These are phyloP conservation scores for Plantago elongata DNA, from an alignment of 257 asterid species.

Conservation along the genomic window DNA sequence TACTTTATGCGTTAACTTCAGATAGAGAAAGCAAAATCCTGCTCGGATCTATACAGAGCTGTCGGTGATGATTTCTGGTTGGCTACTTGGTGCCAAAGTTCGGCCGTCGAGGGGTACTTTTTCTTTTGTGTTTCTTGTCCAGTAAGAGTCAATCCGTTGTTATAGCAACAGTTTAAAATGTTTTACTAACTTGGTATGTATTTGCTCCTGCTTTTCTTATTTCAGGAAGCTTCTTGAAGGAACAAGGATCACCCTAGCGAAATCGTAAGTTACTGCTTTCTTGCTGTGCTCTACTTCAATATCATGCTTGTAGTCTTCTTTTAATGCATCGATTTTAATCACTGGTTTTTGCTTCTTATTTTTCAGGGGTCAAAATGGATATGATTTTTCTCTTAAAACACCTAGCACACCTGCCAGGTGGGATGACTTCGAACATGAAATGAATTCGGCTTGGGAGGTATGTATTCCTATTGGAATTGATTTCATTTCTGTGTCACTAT, in stretches of 20 bases:
- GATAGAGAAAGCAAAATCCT: constrained; percentile 80
- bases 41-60: constrained; percentile 71
- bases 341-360: constrained; percentile 12
- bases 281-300: constrained; percentile 12
- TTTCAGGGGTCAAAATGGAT: constrained; percentile 71
- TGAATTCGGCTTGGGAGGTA: constrained; percentile 98
- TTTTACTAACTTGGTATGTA: constrained; percentile 14
- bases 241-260: constrained; percentile 70
- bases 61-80: constrained; percentile 95
- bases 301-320: background rate
- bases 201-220: constrained; percentile 25
- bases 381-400: constrained; percentile 70
- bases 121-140: constrained; percentile 15
- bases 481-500: background rate
- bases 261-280: constrained; percentile 43
- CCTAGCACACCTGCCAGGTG: constrained; percentile 88
- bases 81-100: constrained; percentile 82
- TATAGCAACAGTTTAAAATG: constrained; percentile 4
- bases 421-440: constrained; percentile 80
- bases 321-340: constrained; percentile 15
- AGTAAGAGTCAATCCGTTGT: constrained; percentile 14
- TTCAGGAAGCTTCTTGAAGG: constrained; percentile 94
- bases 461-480: constrained; percentile 17
- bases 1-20: constrained; percentile 34
- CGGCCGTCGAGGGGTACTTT: constrained; percentile 76